These are phyloP conservation scores for Paramecium octaurelia DNA, from an alignment of 73 alveolate species.

Conservation along the genomic window DNA sequence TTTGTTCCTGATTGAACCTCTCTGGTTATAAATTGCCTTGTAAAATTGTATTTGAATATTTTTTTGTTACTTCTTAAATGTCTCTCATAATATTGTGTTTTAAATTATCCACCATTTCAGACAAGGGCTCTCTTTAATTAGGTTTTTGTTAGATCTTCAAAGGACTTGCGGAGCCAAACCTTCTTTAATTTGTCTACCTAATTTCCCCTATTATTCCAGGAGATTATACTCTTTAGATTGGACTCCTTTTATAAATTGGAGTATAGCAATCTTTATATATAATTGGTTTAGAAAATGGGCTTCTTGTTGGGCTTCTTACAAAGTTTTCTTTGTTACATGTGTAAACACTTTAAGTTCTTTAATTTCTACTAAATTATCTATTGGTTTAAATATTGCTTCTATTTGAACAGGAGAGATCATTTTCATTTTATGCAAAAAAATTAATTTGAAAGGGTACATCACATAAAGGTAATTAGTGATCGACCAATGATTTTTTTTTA, in stretches of 20 bases:
- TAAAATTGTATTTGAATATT: neutral
- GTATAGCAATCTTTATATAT: neutral
- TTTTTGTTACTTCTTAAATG: conserved; percentile 15
- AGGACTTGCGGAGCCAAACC: conserved; percentile 20
- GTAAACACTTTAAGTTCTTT: conserved; percentile 23
- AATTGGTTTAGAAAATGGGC: neutral
- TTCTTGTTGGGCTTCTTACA: neutral
- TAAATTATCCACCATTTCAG: conserved; percentile 19
- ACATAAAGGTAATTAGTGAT: neutral
- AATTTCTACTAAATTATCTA: conserved; percentile 32
- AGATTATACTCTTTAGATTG: conserved; percentile 2
- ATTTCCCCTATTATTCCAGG: neutral
- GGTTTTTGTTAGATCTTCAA: neutral
- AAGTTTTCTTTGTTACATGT: conserved; percentile 9
- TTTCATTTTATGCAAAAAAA: neutral
- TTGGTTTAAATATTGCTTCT: conserved; percentile 4
- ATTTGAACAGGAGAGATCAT: neutral
- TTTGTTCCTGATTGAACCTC: neutral
- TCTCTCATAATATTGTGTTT: conserved; percentile 22
- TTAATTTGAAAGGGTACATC: conserved; percentile 35
- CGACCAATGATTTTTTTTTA: neutral
- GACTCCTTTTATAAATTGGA: conserved; percentile 1
- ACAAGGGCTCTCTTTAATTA: neutral
- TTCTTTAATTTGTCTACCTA: neutral
- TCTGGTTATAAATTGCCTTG: neutral